Evolutionary conservation across 352 stramenopile genomes (phyloP).

Genomic region (Phytophthora rubi): DNA sequence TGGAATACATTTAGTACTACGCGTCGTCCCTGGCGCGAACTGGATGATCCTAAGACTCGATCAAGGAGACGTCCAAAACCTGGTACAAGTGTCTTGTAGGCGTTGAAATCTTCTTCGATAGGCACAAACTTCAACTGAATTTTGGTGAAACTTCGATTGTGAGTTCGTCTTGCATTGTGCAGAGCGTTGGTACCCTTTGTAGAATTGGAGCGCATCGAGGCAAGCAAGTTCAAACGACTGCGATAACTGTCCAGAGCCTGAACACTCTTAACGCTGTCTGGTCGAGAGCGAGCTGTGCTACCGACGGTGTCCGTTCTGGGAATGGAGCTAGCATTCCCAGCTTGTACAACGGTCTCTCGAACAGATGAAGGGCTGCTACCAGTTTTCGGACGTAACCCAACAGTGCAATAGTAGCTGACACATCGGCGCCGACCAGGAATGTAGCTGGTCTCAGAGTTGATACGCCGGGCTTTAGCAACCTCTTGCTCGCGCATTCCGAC

Average conservation of each 20-base stretch:
- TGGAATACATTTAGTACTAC: conserved; percentile 18
- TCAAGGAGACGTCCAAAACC: conserved; percentile 26
- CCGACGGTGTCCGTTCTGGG: conserved; percentile 11
- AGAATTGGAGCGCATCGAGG: neutral
- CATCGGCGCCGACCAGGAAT: conserved; percentile 27
- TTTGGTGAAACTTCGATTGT: conserved; percentile 9
- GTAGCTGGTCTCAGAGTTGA: conserved; percentile 24
- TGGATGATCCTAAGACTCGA: conserved; percentile 11
- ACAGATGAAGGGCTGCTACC: neutral
- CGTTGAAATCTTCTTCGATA: conserved; percentile 19
- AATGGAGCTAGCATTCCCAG: conserved; percentile 11
- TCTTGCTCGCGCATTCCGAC: conserved; percentile 8
- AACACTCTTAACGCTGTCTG: conserved; percentile 26
- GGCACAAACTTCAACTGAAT: conserved; percentile 27
- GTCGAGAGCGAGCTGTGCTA: conserved; percentile 12
- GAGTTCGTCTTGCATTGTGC: neutral
- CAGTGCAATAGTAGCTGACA: conserved; percentile 39
- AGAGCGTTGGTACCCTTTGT: neutral
- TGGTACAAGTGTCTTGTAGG: conserved; percentile 18
- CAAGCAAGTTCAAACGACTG: neutral
- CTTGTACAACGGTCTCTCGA: neutral
- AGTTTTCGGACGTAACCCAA: conserved; percentile 23
- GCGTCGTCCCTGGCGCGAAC: conserved; percentile 5
- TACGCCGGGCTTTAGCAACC: neutral
- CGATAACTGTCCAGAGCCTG: conserved; percentile 24